Evolutionary conservation across 331 rosid genomes (phyloP), one percentile per base, ranked within the genome.

Genomic region (Prunus yedoensis): DNA sequence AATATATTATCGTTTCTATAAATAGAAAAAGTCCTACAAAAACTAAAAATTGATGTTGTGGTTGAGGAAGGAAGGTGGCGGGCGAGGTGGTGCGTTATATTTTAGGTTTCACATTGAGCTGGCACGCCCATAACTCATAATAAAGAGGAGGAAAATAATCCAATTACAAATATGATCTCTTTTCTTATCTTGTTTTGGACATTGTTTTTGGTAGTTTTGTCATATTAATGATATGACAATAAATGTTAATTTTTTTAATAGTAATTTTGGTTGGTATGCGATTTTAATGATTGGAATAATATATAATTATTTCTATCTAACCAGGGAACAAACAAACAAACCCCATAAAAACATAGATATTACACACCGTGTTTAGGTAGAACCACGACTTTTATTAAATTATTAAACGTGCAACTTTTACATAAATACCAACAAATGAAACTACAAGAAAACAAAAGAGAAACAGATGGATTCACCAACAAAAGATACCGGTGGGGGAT

Each of bases 21-120:
- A 32, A 32, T 32, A 32, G 0, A 32, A 1, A 32, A 32, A 4
- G 5, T 30, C 5, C 5, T 3, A 30, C 0, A 32, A 32, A 32
- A 5, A 5, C 1, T 4, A 32, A 32, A 5, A 32, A 32, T 32
- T 32, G 27, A 32, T 32, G 13, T 12, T 13, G 5, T 3, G 5
- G 17, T 1, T 13, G 17, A 47, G 16, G 16, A 8, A 10, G 13
- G 17, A 35, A 25, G 27, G 2, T 25, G 27, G 27, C 27, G 27
- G 27, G 27, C 27, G 27, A 6, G 9, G 41, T 38, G 43, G 43
- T 47, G 14, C 13, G 5, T 47, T 47, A 12, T 20, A 45, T 59
- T 15, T 54, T 63, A 53, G 67, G 56, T 35, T 76, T 75, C 16
- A 47, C 3, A 77, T 56, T 64, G 80, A 70, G 86, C 86, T 87